Evolutionary conservation across 75 land plant genomes (phyloP).

Genomic region (Adiantum capillusveneris): DNA sequence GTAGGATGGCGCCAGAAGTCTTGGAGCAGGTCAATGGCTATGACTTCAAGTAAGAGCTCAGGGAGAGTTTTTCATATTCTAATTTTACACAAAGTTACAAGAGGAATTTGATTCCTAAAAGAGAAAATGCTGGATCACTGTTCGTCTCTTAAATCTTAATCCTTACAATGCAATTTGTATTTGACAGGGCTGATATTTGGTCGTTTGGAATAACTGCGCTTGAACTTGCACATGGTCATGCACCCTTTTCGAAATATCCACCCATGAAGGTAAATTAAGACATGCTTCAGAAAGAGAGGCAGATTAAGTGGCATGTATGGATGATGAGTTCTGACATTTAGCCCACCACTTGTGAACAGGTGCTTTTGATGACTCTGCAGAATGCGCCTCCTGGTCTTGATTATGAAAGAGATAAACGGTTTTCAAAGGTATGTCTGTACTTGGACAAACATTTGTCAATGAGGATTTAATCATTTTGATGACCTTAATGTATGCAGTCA

Average conservation of each 20-base stretch:
- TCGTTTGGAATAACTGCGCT: slow-evolving; percentile 97
- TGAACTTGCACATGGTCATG: slow-evolving; percentile 99
- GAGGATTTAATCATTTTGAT: too few relatives aligned
- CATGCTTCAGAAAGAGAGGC: not conserved
- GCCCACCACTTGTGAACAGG: slow-evolving; percentile 36
- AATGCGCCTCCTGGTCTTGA: slow-evolving; percentile 97
- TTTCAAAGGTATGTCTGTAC: slow-evolving; percentile 97
- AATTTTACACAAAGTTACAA: too few relatives aligned
- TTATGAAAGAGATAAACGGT: slow-evolving; percentile 76
- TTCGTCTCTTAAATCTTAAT: too few relatives aligned
- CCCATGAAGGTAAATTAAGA: slow-evolving; percentile 80
- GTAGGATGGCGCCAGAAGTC: slow-evolving; percentile 99
- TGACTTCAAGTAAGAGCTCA: slow-evolving; percentile 75
- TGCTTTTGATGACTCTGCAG: slow-evolving; percentile 93
- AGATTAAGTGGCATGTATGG: too few relatives aligned
- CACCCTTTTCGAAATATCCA: slow-evolving; percentile 97
- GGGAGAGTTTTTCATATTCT: too few relatives aligned
- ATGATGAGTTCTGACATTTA: too few relatives aligned
- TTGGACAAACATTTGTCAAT: too few relatives aligned
- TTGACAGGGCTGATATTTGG: slow-evolving; percentile 96
- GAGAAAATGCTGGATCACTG: too few relatives aligned
- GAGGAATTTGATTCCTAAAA: too few relatives aligned
- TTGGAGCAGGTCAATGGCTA: slow-evolving; percentile 93
- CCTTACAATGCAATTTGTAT: not conserved
- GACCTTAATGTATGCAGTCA: slow-evolving; percentile 39